Evolutionary conservation across 2,329 filamentous ascomycete species (phyloP).

Genomic region (Rhynchosporium agropyri): DNA sequence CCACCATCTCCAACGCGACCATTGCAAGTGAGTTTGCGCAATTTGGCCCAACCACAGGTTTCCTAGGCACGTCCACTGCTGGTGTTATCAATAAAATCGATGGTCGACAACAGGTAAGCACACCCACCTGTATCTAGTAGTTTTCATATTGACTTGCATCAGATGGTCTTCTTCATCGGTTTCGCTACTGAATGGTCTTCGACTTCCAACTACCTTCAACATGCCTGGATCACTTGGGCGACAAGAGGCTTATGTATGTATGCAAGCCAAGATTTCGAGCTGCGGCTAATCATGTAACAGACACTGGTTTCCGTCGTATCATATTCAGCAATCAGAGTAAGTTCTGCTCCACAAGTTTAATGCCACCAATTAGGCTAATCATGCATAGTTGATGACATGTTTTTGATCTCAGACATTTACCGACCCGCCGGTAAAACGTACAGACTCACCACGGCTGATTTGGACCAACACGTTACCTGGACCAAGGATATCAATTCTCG

Average conservation of each 20-base stretch:
- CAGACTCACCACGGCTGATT: conserved; percentile 51
- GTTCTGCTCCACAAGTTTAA: conserved; percentile 20
- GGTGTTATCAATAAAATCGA: conserved; percentile 62
- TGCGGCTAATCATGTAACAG: conserved; percentile 21
- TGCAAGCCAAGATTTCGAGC: background rate
- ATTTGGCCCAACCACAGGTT: conserved; percentile 51
- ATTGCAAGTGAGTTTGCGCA: conserved; percentile 58
- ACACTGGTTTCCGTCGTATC: conserved; percentile 38
- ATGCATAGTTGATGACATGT: conserved; percentile 60
- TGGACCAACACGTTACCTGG: conserved; percentile 52
- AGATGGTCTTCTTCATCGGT: conserved; percentile 61
- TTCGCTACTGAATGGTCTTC: conserved; percentile 50
- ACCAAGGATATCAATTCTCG: conserved; percentile 48
- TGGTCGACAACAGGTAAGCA: conserved; percentile 52
- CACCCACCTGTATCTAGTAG: background rate
- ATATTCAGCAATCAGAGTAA: conserved; percentile 36
- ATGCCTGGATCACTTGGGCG: conserved; percentile 64
- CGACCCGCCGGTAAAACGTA: conserved; percentile 51
- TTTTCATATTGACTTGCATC: conserved; percentile 2
- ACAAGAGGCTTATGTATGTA: conserved; percentile 55
- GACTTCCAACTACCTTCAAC: conserved; percentile 60
- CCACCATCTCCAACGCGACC: conserved; percentile 54
- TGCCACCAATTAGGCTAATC: conserved; percentile 26
- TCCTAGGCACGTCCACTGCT: conserved; percentile 49
- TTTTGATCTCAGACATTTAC: conserved; percentile 56